phyloP scores from a whole-genome alignment of 805 yeast species.

The Hemisphaericaspora nanyangensis region DNA sequence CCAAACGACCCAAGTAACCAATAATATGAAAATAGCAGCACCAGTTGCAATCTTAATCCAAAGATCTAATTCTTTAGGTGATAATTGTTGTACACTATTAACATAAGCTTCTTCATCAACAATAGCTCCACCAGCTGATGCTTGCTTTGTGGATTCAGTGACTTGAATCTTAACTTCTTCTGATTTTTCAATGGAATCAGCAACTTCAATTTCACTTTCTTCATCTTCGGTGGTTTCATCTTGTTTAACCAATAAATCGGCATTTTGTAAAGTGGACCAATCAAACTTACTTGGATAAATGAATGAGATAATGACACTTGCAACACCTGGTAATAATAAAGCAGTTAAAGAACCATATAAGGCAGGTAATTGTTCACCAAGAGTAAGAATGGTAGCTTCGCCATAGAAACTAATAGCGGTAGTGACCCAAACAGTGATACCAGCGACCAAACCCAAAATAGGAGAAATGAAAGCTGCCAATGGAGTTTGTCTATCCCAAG shows the following conservation, averaged over 20 bases:
- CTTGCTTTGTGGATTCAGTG: constrained; percentile 2
- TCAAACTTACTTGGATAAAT: constrained; percentile 25
- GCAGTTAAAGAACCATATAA: constrained; percentile 32
- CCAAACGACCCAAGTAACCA: constrained; percentile 38
- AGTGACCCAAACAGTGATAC: constrained; percentile 28
- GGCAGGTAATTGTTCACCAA: constrained; percentile 31
- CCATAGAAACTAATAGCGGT: constrained; percentile 26
- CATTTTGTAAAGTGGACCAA: constrained; percentile 23
- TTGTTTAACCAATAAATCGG: constrained; percentile 13
- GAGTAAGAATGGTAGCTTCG: constrained; percentile 19
- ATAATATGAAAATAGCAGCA: constrained; percentile 20
- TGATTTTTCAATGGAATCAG: not conserved
- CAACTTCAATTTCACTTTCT: not conserved
- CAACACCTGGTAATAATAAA: constrained; percentile 27
- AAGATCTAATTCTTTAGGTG: constrained; percentile 8
- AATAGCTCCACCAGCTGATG: too few species aligned
- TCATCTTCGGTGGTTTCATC: constrained; percentile 6
- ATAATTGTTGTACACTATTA: constrained; percentile 2
- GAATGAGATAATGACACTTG: constrained; percentile 23
- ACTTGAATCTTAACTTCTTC: not conserved
- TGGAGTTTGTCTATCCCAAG: constrained; percentile 28
- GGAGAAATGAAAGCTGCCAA: constrained; percentile 30
- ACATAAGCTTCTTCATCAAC: too few species aligned
- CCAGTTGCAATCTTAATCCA: constrained; percentile 24
- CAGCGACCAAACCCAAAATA: constrained; percentile 24